Evolutionary conservation across 1,284 basidiomycete species (phyloP), one percentile per base, ranked within the genome.

Genomic region (Filobasidium uniguttulatum): DNA sequence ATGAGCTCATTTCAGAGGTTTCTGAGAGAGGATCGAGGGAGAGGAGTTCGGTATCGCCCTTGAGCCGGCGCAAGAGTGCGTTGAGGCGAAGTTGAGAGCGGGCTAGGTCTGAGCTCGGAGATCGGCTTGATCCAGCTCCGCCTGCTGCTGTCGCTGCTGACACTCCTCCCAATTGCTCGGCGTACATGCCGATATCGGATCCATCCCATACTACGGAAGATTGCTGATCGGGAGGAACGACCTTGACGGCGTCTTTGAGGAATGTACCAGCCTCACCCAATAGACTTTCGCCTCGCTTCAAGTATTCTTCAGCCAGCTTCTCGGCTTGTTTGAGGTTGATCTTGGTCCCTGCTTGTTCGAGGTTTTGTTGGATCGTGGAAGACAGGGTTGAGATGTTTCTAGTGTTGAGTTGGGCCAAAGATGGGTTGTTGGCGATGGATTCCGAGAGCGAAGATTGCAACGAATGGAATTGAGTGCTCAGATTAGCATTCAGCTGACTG

Each of bases 191-290:
- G 60, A 86, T 76, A 62, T 88, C 84, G n/a, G 78, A 71, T 0
- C 84, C 85, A 64, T 88, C 84, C 83, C 84, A 87, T 1, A 52
- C 52, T 33, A 23, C 30, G 41, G 78, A 63, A 15, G 62, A 63
- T 6, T 62, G 68, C 33, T 74, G 75, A 36, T 83, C 80, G 0
- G 88, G 88, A 1, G 89, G 89, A 8, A 94, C 73, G 46, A 94
- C 81, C 63, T 85, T 85, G 58, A 94, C 85, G 10, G 86, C 87
- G 45, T 89, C 85, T 50, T 79, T 78, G 28, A 88, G 66, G 49
- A 80, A 84, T 49, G 81, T 81, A 15, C 81, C 77, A 5, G 85
- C 82, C 57, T 81, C 80, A 57, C 76, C 47, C 46, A 62, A 55
- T 35, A 85, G 65, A 17, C 70, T 77, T 61, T 88, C 85, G 57